These are phyloP conservation scores for Primulina eburnea DNA, from an alignment of 257 asterid species.

Conservation along the genomic window DNA sequence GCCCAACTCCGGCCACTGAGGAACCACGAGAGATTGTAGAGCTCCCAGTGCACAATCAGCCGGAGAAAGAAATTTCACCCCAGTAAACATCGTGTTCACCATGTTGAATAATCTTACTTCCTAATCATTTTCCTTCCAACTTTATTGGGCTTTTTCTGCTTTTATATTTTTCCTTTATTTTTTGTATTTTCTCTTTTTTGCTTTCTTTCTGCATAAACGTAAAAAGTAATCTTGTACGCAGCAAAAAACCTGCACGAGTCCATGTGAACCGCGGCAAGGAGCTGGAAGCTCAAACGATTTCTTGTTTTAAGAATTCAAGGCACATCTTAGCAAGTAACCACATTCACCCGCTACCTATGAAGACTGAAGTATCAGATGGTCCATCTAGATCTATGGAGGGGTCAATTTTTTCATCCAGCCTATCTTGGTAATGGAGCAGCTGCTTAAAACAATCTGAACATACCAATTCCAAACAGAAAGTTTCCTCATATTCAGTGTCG, in stretches of 20 bases:
- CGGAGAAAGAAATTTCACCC: not conserved
- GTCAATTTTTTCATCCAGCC: constrained; percentile 27
- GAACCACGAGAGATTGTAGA: not conserved
- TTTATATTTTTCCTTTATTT: not conserved
- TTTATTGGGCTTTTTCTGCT: not conserved
- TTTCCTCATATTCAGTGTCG: constrained; percentile 64
- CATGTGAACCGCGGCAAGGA: constrained; percentile 3
- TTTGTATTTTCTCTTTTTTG: not conserved
- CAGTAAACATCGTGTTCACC: not conserved
- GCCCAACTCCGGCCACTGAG: not conserved
- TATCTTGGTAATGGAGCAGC: constrained; percentile 26
- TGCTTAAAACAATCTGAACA: constrained; percentile 60
- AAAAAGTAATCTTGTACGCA: not conserved
- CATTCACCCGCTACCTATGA: constrained; percentile 8
- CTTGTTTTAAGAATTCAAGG: constrained; percentile 6
- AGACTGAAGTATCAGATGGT: constrained; percentile 8
- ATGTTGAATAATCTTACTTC: not conserved
- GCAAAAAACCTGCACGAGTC: constrained; percentile 11
- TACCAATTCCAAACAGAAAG: constrained; percentile 60
- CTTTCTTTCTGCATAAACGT: not conserved
- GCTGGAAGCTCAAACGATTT: constrained; percentile 18
- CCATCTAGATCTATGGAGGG: constrained; percentile 8
- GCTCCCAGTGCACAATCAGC: constrained; percentile 12
- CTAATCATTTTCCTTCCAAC: not conserved
- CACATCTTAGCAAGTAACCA: not conserved